Evolutionary conservation across 2,329 filamentous ascomycete species (phyloP), one percentile per base, ranked within the genome.

Genomic region (Paraphoma chrysanthemicola): DNA sequence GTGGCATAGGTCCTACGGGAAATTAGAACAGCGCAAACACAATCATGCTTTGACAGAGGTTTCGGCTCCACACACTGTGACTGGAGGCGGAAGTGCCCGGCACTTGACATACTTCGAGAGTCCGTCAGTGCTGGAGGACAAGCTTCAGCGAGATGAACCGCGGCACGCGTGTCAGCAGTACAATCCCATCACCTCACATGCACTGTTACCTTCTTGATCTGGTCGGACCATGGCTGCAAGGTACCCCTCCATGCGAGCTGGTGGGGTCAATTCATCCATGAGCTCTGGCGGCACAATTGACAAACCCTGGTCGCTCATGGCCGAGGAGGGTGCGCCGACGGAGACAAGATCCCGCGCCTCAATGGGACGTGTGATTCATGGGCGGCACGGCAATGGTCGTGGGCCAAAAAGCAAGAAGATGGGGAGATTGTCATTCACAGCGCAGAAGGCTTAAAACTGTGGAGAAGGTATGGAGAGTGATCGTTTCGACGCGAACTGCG

Each of bases 151-250:
- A 52, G 52, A 51, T 51, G 45, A 51, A 51, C 39, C 39, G 17
- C 47, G 50, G 48, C 44, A 44, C 46, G 29, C 47, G 46, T 50
- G 59, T 64, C 64, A 66, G 61, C 62, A 59, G 61, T 41, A 54
- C 52, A 44, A 41, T 16, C 10, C 23, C 44, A 58, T 54, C 44
- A 51, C 59, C 16, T 42, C 39, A 59, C 62, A 56, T 41, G 44
- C 33, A 58, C 56, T 68, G 67, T 64, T 65, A 72, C 71, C 71
- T 72, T 74, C 69, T 72, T 39, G 28, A 60, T 71, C 45, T 56
- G 64, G 59, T 53, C 57, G 52, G 49, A 38, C 49, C 44, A 57
- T 43, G 50, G 57, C 44, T 36, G 43, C 44, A 51, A 56, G 57
- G 50, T 57, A 55, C 54, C 60, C 59, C 60, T 60, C 57, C 54